Conservation (phyloP, 805 yeast genomes). For the Sugiyamaella lignohabitans region DNA sequence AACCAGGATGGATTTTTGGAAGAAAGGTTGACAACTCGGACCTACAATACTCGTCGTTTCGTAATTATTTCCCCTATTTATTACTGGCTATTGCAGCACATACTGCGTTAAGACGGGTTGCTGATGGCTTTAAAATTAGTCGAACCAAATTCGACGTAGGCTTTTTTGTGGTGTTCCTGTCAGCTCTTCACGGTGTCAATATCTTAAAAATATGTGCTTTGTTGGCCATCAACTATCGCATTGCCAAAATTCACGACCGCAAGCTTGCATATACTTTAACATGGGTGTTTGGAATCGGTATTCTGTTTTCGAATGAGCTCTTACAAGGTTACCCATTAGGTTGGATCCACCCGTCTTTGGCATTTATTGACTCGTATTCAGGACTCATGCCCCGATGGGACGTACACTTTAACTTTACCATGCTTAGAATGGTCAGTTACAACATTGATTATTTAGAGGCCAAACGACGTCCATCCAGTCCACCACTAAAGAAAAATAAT, state of each 20-base stretch:
- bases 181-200: conserved; percentile 77
- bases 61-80: conserved; percentile 68
- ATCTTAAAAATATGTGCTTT: conserved; percentile 55
- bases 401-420: conserved; percentile 85
- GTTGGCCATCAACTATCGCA: conserved; percentile 44
- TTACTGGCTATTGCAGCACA: conserved; percentile 52
- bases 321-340: conserved; percentile 51
- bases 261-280: conserved; percentile 26
- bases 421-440: conserved; percentile 76
- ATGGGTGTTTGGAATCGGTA: conserved; percentile 77
- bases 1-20: conserved; percentile 86
- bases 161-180: conserved; percentile 63
- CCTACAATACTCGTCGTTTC: conserved; percentile 76
- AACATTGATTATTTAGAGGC: conserved; percentile 57
- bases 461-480: conserved; percentile 3
- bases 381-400: conserved; percentile 93
- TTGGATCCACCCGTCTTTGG: conserved; percentile 35
- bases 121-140: conserved; percentile 23
- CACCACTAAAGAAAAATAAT: conserved; percentile 1
- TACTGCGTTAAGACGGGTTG: conserved; percentile 39
- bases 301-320: conserved; percentile 71
- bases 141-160: conserved; percentile 61
- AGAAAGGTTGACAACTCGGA: conserved; percentile 91
- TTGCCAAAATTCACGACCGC: conserved; percentile 34
- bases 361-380: conserved; percentile 53